phyloP scores from a whole-genome alignment of 768 basidiomycete species.

The Lactarius vividus region DNA sequence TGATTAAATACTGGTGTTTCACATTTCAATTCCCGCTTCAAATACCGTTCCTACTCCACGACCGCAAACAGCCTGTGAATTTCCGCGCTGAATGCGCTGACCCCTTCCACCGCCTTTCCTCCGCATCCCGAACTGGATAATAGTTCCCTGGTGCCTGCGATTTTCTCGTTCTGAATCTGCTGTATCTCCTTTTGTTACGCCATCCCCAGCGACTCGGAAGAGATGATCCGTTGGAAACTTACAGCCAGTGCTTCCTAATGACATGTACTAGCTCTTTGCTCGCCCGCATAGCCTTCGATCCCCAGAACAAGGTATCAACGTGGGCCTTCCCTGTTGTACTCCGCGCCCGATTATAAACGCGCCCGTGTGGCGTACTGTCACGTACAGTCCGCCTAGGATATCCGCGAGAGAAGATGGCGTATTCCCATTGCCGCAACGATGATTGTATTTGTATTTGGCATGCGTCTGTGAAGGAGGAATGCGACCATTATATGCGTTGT shows the following conservation, averaged over 20 bases:
- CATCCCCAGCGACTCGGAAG: too few relatives aligned
- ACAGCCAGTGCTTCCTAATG: too few relatives aligned
- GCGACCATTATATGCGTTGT: background rate
- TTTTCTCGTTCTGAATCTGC: too few relatives aligned
- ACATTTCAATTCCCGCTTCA: slow-evolving; percentile 50
- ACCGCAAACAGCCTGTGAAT: background rate
- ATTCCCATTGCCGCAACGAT: background rate
- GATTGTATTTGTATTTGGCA: too few relatives aligned
- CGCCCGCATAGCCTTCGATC: background rate
- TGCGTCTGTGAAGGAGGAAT: too few relatives aligned
- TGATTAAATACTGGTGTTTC: slow-evolving; percentile 42
- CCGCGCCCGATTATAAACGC: background rate
- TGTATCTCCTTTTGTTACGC: too few relatives aligned
- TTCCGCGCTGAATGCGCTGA: background rate
- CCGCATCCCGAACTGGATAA: too few relatives aligned
- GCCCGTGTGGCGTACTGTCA: background rate
- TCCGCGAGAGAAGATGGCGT: background rate
- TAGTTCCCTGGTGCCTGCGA: too few relatives aligned
- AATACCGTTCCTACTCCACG: slow-evolving; percentile 31
- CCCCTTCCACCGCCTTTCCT: too few relatives aligned
- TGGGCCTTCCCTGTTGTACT: background rate
- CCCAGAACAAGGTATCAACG: background rate
- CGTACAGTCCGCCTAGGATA: background rate
- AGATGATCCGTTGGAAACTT: too few relatives aligned
- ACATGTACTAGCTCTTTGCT: too few relatives aligned